phyloP scores from a whole-genome alignment of 1,284 basidiomycete species.

The Polyporus tsugae region DNA sequence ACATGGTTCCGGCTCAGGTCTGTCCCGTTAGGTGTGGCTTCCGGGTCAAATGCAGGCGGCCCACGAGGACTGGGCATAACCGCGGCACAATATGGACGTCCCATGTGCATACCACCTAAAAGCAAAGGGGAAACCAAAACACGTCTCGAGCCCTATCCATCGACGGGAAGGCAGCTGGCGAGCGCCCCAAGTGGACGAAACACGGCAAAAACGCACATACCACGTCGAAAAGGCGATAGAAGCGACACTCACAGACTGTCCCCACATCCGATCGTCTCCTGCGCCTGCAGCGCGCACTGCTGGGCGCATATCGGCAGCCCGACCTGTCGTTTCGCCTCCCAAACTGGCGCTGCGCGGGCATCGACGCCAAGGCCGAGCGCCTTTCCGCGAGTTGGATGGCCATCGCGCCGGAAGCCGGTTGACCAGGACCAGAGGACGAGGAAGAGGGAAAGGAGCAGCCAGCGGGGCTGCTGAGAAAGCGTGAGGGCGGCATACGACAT shows the following conservation, averaged over 20 bases:
- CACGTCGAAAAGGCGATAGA: not conserved
- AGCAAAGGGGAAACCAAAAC: not conserved
- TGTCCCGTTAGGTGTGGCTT: no score
- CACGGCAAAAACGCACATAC: not conserved
- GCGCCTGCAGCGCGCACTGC: slow-evolving; percentile 23
- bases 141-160: not conserved
- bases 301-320: slow-evolving; percentile 22
- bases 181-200: not conserved
- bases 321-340: slow-evolving; percentile 17
- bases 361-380: slow-evolving; percentile 32
- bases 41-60: no score
- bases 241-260: slow-evolving; percentile 27
- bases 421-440: slow-evolving; percentile 34
- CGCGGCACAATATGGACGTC: no score
- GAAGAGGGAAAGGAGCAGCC: slow-evolving; percentile 34
- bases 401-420: slow-evolving; percentile 24
- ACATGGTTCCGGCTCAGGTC: no score
- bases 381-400: not conserved
- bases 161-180: not conserved
- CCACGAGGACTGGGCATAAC: no score
- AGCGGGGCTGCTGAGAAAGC: slow-evolving; percentile 29
- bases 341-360: slow-evolving; percentile 17
- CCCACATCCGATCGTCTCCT: slow-evolving; percentile 26
- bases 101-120: no score
- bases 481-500: slow-evolving; percentile 8